phyloP scores from a whole-genome alignment of 2,329 filamentous ascomycete species.

The Pestalotiopsis sp. region DNA sequence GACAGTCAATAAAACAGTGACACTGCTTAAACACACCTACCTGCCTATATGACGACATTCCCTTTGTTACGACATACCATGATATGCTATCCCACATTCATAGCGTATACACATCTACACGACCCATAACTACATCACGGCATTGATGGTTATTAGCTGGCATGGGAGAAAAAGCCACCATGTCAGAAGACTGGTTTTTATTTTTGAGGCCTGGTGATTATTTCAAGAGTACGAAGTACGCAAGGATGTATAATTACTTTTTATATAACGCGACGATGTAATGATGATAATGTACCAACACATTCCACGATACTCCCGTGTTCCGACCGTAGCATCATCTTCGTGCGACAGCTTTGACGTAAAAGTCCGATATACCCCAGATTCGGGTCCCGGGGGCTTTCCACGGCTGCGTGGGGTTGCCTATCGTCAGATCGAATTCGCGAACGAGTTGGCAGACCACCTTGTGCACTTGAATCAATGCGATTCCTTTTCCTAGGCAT shows the following conservation, averaged over 20 bases:
- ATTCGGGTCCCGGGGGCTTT: not conserved
- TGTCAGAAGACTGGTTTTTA: not conserved
- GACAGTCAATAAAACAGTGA: constrained; percentile 2
- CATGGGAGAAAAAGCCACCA: not conserved
- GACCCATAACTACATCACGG: not conserved
- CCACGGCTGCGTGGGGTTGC: not conserved
- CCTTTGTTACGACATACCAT: not conserved
- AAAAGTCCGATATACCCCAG: not conserved
- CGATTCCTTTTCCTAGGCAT: not conserved
- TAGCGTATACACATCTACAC: not conserved
- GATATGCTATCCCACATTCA: not conserved
- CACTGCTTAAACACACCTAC: not conserved
- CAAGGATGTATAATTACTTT: not conserved
- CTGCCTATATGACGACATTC: not conserved
- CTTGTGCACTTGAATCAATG: not conserved
- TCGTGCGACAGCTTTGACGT: not conserved
- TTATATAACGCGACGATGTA: not conserved
- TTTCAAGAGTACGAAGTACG: not conserved
- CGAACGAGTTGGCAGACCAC: not conserved
- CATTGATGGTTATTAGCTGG: not conserved
- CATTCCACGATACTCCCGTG: not conserved
- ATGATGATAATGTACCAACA: not conserved
- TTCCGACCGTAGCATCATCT: not conserved
- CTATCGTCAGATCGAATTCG: not conserved
- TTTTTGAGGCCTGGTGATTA: not conserved